Evolutionary conservation across 768 basidiomycete genomes (phyloP).

Genomic region (Amanita inopinata): DNA sequence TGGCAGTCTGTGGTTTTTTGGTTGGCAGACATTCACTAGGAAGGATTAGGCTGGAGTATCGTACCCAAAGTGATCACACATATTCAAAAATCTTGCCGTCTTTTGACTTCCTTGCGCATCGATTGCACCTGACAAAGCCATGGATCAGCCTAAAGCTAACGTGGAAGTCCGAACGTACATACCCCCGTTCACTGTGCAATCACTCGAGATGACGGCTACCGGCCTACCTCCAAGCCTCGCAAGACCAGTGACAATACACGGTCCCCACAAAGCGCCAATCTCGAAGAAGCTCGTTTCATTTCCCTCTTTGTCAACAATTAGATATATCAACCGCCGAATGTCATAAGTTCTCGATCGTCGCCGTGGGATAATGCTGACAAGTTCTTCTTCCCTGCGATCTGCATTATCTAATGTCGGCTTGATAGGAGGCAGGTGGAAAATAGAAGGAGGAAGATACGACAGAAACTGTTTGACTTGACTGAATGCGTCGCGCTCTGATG

Average conservation of each 20-base stretch:
- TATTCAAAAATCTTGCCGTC: conserved; percentile 24
- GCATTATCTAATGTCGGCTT: conserved; percentile 15
- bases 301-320: conserved; percentile 22
- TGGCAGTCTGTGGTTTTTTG: too few relatives aligned
- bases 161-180: not conserved
- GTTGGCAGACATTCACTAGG: too few relatives aligned
- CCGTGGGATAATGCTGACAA: conserved; percentile 27
- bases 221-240: conserved; percentile 26
- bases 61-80: conserved; percentile 33
- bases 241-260: conserved; percentile 28
- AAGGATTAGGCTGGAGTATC: too few relatives aligned
- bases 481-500: conserved; percentile 27
- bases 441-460: conserved; percentile 31
- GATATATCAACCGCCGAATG: conserved; percentile 23
- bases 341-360: conserved; percentile 26
- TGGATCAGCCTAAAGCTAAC: not conserved
- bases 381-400: conserved; percentile 24
- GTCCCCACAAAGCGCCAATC: conserved; percentile 28
- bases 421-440: conserved; percentile 26
- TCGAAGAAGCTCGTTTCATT: conserved; percentile 24
- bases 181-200: conserved; percentile 31
- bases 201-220: conserved; percentile 27
- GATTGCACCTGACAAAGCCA: conserved; percentile 23
- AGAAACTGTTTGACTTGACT: conserved; percentile 25
- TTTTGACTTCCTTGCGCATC: conserved; percentile 31